These are phyloP conservation scores for Stachybotrys echinatus DNA, from an alignment of 2,329 filamentous ascomycete genomes.

Conservation along the genomic window DNA sequence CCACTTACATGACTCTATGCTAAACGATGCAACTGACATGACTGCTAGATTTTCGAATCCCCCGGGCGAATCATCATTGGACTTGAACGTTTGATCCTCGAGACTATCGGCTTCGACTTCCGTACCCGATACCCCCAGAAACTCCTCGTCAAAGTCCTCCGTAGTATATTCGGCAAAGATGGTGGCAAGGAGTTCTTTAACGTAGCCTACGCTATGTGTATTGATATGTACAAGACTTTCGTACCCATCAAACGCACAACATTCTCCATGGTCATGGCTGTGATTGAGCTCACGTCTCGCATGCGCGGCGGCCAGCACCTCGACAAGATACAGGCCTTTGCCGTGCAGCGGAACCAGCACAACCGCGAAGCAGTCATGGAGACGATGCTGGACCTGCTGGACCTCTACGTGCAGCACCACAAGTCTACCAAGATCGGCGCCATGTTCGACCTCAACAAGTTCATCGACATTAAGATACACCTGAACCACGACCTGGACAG, in stretches of 20 bases:
- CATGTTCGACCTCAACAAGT: conserved; percentile 66
- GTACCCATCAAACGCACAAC: conserved; percentile 86
- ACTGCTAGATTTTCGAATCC: conserved; percentile 67
- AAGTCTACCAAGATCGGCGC: conserved; percentile 69
- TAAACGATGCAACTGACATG: conserved; percentile 4
- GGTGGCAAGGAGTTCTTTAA: conserved; percentile 51
- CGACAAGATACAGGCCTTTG: conserved; percentile 44
- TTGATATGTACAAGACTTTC: conserved; percentile 91
- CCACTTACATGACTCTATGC: not conserved
- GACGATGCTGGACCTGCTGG: conserved; percentile 83
- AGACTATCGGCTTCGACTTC: conserved; percentile 91
- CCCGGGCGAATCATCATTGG: conserved; percentile 79
- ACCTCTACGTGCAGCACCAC: conserved; percentile 84
- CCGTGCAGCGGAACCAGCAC: conserved; percentile 40
- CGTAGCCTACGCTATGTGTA: conserved; percentile 73
- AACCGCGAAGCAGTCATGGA: conserved; percentile 54
- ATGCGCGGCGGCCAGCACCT: conserved; percentile 51
- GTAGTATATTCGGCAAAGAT: conserved; percentile 43
- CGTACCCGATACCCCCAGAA: conserved; percentile 84
- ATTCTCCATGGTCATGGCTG: conserved; percentile 76
- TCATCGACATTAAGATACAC: conserved; percentile 81
- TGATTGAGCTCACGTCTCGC: conserved; percentile 73
- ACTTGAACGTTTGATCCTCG: conserved; percentile 86
- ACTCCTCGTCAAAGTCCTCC: conserved; percentile 72
- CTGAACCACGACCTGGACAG: conserved; percentile 77